Base-by-base conservation (phyloP, 2,329 filamentous ascomycete species). In the Aureobasidium sp. region DNA sequence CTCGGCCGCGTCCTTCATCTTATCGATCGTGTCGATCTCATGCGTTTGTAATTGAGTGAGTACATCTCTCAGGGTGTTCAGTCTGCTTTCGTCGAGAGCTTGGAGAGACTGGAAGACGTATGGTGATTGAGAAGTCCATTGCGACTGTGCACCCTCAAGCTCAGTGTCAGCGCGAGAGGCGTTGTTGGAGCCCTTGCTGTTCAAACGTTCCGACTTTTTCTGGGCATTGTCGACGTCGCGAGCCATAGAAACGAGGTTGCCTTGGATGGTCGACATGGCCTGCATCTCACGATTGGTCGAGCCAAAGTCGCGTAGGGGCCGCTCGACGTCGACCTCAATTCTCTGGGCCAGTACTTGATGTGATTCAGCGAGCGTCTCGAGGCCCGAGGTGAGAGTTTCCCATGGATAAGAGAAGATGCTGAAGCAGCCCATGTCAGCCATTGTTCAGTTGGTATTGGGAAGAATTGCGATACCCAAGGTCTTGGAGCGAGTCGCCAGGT, bases 61-160 rank as follows among this genome's bases (percentile, higher is more conserved):
- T 44, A 90, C 84, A 74, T 97, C 93, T 64, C 93, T 88, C 63
- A 99, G 80, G 70, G 95, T 88, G 73, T 97, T 96, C 67, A 95
- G 79, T 61, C 94, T 85, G 68, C 84, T 87, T 77, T 99, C 94
- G 71, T 99, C 94, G 36, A 95, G 79, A 6, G 90, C 87, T 73
- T 99, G 94, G 29, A 99, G 83, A 63, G 87, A 89, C 75, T 99
- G 94, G 71, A 96, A 97, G 64, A 97, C 88, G 74, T 90, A 97
- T 1, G 94, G 94, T 14, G 94, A 91, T 73, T 96, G 91, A 0
- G 91, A 91, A 61, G 96, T 87, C 94, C 94, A 99, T 72, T 96
- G 89, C 66, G 87, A 83, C 48, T 81, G 84, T n/a, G 91, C 88
- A 63, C 85, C 85, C 65, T 96, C 89, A 47, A 95, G 83, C 66